phyloP scores from a whole-genome alignment of 1,284 basidiomycete genomes.

The Rhodofomes roseus region DNA sequence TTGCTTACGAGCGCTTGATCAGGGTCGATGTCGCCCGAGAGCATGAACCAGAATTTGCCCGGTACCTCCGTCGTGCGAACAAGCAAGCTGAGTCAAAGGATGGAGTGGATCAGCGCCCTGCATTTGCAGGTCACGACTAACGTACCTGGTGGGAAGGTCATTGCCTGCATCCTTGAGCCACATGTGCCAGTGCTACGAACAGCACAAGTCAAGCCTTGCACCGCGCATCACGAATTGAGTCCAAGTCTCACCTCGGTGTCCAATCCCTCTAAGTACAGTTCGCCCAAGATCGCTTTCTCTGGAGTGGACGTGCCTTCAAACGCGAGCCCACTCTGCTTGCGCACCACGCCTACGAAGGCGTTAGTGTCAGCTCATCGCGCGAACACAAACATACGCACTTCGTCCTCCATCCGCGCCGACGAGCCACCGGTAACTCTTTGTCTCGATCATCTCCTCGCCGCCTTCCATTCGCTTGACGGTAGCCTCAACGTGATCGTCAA shows the following conservation, averaged over 20 bases:
- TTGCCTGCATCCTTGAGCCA: background rate
- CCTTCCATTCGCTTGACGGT: slow-evolving; percentile 7
- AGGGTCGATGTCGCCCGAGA: slow-evolving; percentile 3
- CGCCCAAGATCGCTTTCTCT: slow-evolving; percentile 26
- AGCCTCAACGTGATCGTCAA: slow-evolving; percentile 19
- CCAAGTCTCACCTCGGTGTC: slow-evolving; percentile 16
- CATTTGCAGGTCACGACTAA: no score
- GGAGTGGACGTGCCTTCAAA: slow-evolving; percentile 28
- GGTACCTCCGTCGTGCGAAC: slow-evolving; percentile 4
- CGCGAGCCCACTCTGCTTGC: slow-evolving; percentile 26
- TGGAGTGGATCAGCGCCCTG: background rate
- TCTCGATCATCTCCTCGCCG: slow-evolving; percentile 5
- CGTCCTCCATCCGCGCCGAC: slow-evolving; percentile 34
- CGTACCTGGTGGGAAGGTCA: background rate
- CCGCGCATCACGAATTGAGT: background rate
- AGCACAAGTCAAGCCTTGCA: background rate
- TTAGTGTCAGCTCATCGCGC: background rate
- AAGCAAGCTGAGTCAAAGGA: background rate
- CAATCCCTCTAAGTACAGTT: slow-evolving; percentile 27
- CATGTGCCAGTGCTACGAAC: background rate
- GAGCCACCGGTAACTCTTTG: slow-evolving; percentile 19
- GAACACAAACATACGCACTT: slow-evolving; percentile 16
- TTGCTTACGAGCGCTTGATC: background rate
- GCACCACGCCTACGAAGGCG: slow-evolving; percentile 18
- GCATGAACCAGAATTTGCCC: background rate